A percentile compares a stretch with the other conserved stretches of the same genome.
Evolutionary conservation across 371 early-diverging fungal genomes (phyloP).

Genomic region (Mortierella polycephala): DNA sequence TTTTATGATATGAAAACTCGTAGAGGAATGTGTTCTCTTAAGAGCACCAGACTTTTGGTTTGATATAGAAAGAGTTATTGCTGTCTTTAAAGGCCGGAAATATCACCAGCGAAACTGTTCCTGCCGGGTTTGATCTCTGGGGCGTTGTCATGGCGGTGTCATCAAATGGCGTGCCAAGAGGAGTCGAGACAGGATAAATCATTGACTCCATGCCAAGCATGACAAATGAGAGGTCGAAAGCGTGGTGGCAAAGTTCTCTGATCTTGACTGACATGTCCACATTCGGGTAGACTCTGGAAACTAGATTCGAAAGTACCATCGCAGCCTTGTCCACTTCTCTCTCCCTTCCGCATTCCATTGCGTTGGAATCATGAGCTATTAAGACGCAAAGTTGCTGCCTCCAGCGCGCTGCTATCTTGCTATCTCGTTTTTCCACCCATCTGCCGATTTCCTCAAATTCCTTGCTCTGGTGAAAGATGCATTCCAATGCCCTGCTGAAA

Average conservation of each 20-base stretch:
- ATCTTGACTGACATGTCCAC: conserved; percentile 11
- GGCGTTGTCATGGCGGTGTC: conserved; percentile 17
- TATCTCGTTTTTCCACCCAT: conserved; percentile 19
- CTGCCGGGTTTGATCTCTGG: conserved; percentile 19
- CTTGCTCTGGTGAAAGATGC: conserved; percentile 15
- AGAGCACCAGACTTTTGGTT: conserved; percentile 40
- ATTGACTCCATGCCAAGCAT: conserved; percentile 31
- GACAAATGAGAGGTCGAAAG: conserved; percentile 38
- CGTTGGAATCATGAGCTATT: conserved; percentile 6
- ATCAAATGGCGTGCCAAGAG: conserved; percentile 24
- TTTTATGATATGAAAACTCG: too few species aligned
- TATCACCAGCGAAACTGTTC: conserved; percentile 19
- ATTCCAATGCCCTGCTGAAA: conserved; percentile 14
- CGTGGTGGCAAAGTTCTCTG: conserved; percentile 9
- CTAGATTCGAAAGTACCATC: not conserved
- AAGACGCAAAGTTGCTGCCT: conserved; percentile 34
- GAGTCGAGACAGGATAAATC: conserved; percentile 10
- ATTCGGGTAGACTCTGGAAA: conserved; percentile 14
- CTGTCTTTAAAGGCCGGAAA: conserved; percentile 31
- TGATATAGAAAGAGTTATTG: not conserved
- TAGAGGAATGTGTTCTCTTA: conserved; percentile 9
- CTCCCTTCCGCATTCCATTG: conserved; percentile 1
- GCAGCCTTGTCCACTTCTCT: not conserved
- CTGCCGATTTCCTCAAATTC: conserved; percentile 4
- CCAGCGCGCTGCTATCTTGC: conserved; percentile 22